These are phyloP conservation scores for Stentor coeruleus DNA, from an alignment of 73 alveolate species.

Conservation along the genomic window DNA sequence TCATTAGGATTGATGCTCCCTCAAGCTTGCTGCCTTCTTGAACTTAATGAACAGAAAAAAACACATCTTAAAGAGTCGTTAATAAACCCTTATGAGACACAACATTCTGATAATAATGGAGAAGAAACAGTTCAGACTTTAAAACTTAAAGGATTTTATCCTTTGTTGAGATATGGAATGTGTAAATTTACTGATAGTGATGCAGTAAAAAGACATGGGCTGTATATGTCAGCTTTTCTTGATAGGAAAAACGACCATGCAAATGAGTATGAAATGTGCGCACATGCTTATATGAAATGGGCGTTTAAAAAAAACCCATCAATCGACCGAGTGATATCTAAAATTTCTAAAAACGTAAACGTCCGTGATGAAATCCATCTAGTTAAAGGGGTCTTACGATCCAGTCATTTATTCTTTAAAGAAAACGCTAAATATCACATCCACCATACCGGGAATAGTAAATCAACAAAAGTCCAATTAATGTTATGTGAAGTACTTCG, in stretches of 20 bases:
- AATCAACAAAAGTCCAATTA: background rate
- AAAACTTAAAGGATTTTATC: background rate
- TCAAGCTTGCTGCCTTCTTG: background rate
- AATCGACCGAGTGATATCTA: background rate
- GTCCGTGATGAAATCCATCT: slow-evolving; percentile 9
- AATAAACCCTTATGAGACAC: background rate
- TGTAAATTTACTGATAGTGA: background rate
- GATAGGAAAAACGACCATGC: background rate
- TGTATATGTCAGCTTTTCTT: background rate
- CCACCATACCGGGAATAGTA: background rate
- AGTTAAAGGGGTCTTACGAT: background rate
- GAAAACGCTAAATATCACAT: background rate
- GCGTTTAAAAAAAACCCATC: background rate
- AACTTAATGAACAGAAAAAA: background rate
- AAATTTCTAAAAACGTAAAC: background rate
- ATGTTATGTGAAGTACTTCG: background rate
- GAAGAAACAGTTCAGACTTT: background rate
- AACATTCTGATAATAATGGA: background rate
- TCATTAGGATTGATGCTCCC: background rate
- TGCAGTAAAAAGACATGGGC: background rate
- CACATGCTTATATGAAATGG: slow-evolving; percentile 4
- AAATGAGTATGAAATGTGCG: slow-evolving; percentile 1
- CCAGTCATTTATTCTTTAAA: background rate
- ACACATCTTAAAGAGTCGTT: background rate
- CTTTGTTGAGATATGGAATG: background rate